These are phyloP conservation scores for Cadophora sp. DNA, from an alignment of 2,329 filamentous ascomycete species.

Conservation along the genomic window DNA sequence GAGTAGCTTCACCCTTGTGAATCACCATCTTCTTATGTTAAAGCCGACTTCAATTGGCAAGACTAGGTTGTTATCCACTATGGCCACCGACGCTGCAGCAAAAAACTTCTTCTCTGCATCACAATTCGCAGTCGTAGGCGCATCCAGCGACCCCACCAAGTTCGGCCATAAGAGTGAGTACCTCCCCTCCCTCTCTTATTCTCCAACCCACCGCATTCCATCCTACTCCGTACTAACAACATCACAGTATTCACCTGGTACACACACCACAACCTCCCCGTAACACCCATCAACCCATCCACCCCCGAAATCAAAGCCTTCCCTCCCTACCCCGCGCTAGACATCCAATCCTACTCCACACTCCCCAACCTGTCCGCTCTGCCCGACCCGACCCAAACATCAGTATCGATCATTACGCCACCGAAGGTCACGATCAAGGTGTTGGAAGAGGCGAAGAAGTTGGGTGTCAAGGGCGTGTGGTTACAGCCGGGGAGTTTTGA, in stretches of 20 bases:
- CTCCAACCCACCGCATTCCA: background rate
- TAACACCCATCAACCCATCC: slow-evolving; percentile 83
- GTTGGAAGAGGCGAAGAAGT: slow-evolving; percentile 70
- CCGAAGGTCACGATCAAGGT: slow-evolving; percentile 77
- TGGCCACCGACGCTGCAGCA: slow-evolving; percentile 74
- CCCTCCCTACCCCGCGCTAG: slow-evolving; percentile 35
- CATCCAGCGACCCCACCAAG: slow-evolving; percentile 82
- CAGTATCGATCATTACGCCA: slow-evolving; percentile 86
- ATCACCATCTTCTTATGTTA: too few species aligned
- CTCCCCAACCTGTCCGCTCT: slow-evolving; percentile 64
- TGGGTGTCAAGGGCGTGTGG: slow-evolving; percentile 80
- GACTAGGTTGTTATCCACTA: slow-evolving; percentile 42
- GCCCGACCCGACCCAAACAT: slow-evolving; percentile 70
- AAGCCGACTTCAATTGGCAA: too few species aligned
- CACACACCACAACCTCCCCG: slow-evolving; percentile 74
- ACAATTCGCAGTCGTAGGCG: slow-evolving; percentile 87
- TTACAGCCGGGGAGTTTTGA: slow-evolving; percentile 91
- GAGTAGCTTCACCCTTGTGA: background rate
- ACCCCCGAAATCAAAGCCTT: slow-evolving; percentile 67
- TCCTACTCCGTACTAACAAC: background rate
- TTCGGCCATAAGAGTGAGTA: slow-evolving; percentile 91
- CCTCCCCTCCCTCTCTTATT: slow-evolving; percentile 32
- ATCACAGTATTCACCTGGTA: slow-evolving; percentile 88
- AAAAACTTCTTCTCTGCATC: slow-evolving; percentile 81
- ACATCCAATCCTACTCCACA: slow-evolving; percentile 58